Evolutionary conservation across 2,329 filamentous ascomycete genomes (phyloP).

Genomic region (Aureobasidium sp.): DNA sequence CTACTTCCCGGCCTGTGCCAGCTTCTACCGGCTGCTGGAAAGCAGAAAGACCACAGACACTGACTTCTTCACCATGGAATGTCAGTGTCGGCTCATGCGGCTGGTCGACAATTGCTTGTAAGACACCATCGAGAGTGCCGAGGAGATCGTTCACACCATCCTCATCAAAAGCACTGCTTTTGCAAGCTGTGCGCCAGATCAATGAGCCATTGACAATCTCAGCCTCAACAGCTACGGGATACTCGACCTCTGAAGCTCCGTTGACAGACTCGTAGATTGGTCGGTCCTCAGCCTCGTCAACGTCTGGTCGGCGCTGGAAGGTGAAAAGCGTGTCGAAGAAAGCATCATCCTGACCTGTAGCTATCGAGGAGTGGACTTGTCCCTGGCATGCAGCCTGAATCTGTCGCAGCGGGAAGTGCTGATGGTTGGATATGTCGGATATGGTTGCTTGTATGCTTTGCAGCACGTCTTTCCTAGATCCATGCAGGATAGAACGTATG

Average conservation of each 20-base stretch:
- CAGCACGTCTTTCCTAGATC: constrained; percentile 56
- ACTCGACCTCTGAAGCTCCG: constrained; percentile 64
- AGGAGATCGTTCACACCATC: constrained; percentile 46
- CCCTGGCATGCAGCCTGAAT: constrained; percentile 48
- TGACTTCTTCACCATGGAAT: constrained; percentile 46
- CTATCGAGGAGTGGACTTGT: constrained; percentile 28
- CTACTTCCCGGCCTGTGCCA: not conserved
- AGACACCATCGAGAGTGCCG: constrained; percentile 48
- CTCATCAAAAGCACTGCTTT: constrained; percentile 45
- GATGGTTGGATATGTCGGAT: constrained; percentile 57
- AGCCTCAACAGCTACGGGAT: constrained; percentile 74
- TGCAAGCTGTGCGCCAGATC: constrained; percentile 65
- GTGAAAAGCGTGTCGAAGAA: constrained; percentile 60
- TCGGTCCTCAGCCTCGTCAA: constrained; percentile 14
- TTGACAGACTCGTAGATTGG: constrained; percentile 54
- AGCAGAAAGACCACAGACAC: constrained; percentile 55
- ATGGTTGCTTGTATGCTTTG: constrained; percentile 65
- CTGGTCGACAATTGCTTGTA: constrained; percentile 48
- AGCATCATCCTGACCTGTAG: not conserved
- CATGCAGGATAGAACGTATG: constrained; percentile 64
- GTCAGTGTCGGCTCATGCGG: constrained; percentile 46
- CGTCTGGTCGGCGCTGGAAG: constrained; percentile 49
- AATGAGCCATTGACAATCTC: constrained; percentile 52
- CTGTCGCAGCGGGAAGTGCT: constrained; percentile 69
- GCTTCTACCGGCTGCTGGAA: constrained; percentile 25